phyloP scores from a whole-genome alignment of 176 grass and related monocot genomes.

The Hordeum marinum region DNA sequence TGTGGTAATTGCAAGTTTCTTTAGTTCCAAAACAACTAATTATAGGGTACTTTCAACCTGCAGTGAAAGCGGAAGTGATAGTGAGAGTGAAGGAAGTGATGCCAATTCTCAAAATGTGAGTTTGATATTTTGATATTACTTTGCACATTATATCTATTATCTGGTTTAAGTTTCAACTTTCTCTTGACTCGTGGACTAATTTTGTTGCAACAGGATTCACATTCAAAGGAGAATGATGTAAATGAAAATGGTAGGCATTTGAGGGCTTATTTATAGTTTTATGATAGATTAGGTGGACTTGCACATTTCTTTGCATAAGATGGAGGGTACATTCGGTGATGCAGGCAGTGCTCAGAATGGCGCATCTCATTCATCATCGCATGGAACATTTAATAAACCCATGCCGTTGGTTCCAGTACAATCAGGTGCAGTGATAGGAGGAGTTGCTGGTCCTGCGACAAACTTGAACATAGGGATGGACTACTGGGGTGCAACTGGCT shows the following conservation, averaged over 20 bases:
- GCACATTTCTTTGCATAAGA: conserved; percentile 20
- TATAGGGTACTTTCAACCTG: conserved; percentile 29
- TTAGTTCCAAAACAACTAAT: conserved; percentile 21
- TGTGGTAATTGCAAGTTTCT: not conserved
- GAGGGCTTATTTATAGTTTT: conserved; percentile 6
- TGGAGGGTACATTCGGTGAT: conserved; percentile 27
- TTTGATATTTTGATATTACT: conserved; percentile 15
- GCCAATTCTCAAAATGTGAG: conserved; percentile 90
- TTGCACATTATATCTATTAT: conserved; percentile 1
- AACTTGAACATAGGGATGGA: conserved; percentile 86
- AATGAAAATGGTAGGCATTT: conserved; percentile 50
- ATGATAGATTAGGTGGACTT: conserved; percentile 12
- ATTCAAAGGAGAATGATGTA: conserved; percentile 58
- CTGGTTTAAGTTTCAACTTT: not conserved
- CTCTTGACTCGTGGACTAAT: not conserved
- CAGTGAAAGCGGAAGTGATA: conserved; percentile 86
- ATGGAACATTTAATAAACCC: conserved; percentile 47
- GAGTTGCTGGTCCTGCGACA: conserved; percentile 59
- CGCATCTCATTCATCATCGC: conserved; percentile 35
- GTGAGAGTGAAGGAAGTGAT: conserved; percentile 88
- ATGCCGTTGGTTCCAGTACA: conserved; percentile 58
- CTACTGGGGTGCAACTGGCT: conserved; percentile 63
- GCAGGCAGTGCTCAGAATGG: conserved; percentile 60
- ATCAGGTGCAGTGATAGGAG: conserved; percentile 46
- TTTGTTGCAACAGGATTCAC: conserved; percentile 44